phyloP scores from a whole-genome alignment of 305 asterid genomes.

The Vinca major region DNA sequence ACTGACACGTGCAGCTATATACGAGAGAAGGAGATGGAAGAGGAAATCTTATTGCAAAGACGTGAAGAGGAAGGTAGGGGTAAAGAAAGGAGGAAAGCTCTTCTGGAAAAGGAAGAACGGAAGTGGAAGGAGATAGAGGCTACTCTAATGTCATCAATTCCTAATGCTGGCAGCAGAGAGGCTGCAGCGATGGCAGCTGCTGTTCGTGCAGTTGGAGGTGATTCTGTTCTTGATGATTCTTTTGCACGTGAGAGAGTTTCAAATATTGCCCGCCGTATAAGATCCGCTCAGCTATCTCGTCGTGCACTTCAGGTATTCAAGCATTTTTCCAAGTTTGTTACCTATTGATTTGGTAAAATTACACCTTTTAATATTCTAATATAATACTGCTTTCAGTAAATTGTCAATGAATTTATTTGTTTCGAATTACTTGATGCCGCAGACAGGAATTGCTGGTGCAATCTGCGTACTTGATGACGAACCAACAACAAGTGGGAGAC shows the following conservation, averaged over 20 bases:
- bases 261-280: constrained; percentile 87
- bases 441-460: constrained; percentile 94
- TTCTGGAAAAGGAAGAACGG: constrained; percentile 95
- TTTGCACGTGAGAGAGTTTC: constrained; percentile 98
- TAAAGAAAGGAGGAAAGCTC: constrained; percentile 96
- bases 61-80: constrained; percentile 99
- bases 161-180: constrained; percentile 98
- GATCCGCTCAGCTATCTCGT: constrained; percentile 88
- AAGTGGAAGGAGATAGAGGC: constrained; percentile 99
- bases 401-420: background rate
- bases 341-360: background rate
- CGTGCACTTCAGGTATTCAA: constrained; percentile 75
- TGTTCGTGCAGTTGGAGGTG: constrained; percentile 99
- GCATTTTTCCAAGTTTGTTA: background rate
- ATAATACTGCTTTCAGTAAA: background rate
- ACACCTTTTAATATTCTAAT: background rate
- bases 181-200: constrained; percentile 99
- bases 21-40: constrained; percentile 99
- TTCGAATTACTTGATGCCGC: constrained; percentile 21
- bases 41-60: constrained; percentile 95
- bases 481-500: constrained; percentile 92
- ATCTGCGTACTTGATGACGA: constrained; percentile 97
- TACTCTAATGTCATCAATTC: constrained; percentile 83
- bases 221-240: constrained; percentile 91
- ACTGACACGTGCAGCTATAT: constrained; percentile 52